Evolutionary conservation across 345 rosid genomes (phyloP).

Genomic region (Streptanthus diversifolius): DNA sequence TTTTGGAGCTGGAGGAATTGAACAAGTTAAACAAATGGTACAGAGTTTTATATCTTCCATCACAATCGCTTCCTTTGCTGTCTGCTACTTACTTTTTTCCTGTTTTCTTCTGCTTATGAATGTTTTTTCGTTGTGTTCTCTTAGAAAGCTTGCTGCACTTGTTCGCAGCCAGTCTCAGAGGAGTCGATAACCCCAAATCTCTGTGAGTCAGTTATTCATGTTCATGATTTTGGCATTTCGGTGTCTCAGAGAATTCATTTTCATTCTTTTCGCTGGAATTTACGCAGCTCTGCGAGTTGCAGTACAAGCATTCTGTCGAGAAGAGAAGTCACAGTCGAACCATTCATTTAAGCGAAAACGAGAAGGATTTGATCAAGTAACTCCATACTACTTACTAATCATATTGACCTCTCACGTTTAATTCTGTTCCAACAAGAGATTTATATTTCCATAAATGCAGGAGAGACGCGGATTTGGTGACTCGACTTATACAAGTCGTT

Average conservation of each 20-base stretch:
- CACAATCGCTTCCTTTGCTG: neutral
- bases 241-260: neutral
- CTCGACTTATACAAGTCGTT: constrained; percentile 39
- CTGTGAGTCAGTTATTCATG: constrained; percentile 48
- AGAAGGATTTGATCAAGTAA: constrained; percentile 84
- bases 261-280: constrained; percentile 8
- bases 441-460: constrained; percentile 34
- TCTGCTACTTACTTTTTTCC: neutral
- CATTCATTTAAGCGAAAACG: constrained; percentile 72
- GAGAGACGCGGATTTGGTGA: constrained; percentile 65
- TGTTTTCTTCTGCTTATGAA: neutral
- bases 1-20: constrained; percentile 76
- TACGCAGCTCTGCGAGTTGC: constrained; percentile 72
- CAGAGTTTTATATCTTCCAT: constrained; percentile 19
- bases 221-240: neutral
- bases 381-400: neutral
- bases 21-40: constrained; percentile 64
- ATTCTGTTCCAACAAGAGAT: constrained; percentile 9
- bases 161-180: constrained; percentile 67
- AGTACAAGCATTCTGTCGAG: constrained; percentile 75
- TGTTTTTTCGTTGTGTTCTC: neutral
- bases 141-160: constrained; percentile 61
- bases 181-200: constrained; percentile 74
- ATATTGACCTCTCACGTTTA: neutral
- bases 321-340: constrained; percentile 57